Evolutionary conservation across 192 early-diverging fungal genomes (phyloP).

Genomic region (Coemansia sp.): DNA sequence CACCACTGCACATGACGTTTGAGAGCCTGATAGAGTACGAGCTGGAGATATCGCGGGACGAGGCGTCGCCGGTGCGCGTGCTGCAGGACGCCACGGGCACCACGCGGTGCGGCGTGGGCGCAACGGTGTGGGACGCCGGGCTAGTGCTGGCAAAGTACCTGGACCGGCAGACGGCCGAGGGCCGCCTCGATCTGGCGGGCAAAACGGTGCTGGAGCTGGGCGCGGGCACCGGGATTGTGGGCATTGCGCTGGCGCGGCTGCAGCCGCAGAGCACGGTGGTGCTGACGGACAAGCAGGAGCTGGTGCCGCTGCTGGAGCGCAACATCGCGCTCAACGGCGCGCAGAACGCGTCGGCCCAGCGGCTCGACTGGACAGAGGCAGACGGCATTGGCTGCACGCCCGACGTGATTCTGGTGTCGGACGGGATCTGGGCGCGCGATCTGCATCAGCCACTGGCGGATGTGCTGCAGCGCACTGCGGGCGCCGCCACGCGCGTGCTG

Average conservation of each 20-base stretch:
- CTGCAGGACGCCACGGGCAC: slow-evolving; percentile 29
- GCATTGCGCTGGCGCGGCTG: slow-evolving; percentile 19
- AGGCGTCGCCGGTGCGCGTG: slow-evolving; percentile 11
- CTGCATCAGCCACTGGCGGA: slow-evolving; percentile 33
- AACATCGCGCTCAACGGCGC: slow-evolving; percentile 24
- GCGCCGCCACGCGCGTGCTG: slow-evolving; percentile 14
- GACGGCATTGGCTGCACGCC: not conserved
- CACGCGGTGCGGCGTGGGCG: slow-evolving; percentile 21
- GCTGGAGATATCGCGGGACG: slow-evolving; percentile 12
- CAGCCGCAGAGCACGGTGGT: slow-evolving; percentile 20
- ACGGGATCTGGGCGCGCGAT: slow-evolving; percentile 30
- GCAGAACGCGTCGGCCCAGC: slow-evolving; percentile 5
- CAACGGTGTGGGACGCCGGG: slow-evolving; percentile 38
- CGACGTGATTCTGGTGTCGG: slow-evolving; percentile 37
- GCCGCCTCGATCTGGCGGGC: slow-evolving; percentile 13
- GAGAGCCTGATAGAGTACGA: slow-evolving; percentile 17
- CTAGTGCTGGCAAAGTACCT: slow-evolving; percentile 39
- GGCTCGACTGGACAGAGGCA: slow-evolving; percentile 13
- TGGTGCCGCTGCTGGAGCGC: slow-evolving; percentile 23
- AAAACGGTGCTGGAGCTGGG: slow-evolving; percentile 40
- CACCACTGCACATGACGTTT: slow-evolving; percentile 5
- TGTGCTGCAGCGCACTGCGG: slow-evolving; percentile 17
- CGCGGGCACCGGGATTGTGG: slow-evolving; percentile 35
- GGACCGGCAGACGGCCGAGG: slow-evolving; percentile 10
- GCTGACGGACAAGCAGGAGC: slow-evolving; percentile 28